Percentiles rank a stretch among this genome's conserved stretches.
phyloP scores from a whole-genome alignment of 257 asterid genomes.

The Rauvolfia tetraphylla region DNA sequence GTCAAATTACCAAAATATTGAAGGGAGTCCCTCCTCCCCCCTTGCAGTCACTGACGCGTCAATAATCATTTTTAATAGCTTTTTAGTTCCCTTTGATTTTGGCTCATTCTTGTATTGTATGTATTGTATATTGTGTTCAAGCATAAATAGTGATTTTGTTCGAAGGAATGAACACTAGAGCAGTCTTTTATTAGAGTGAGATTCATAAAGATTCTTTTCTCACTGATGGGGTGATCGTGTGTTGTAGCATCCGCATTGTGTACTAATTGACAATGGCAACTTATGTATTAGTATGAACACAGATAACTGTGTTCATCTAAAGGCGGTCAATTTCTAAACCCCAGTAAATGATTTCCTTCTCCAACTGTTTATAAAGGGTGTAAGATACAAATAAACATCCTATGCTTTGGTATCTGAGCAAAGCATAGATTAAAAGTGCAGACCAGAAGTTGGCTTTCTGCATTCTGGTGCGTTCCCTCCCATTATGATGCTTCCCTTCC shows the following conservation, averaged over 20 bases:
- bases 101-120: constrained; percentile 14
- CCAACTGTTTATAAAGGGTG: neutral
- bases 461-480: too few species aligned
- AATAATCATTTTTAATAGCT: constrained; percentile 8
- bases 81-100: constrained; percentile 11
- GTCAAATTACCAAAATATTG: constrained; percentile 15
- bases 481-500: too few species aligned
- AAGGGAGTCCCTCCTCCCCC: constrained; percentile 14
- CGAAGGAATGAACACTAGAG: constrained; percentile 16
- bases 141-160: constrained; percentile 40
- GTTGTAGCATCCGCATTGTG: neutral
- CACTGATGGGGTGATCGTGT: neutral
- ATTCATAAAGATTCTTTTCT: constrained; percentile 13
- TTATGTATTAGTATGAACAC: neutral
- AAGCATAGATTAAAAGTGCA: too few species aligned
- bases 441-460: too few species aligned
- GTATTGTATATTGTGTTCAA: constrained; percentile 39
- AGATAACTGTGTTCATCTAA: neutral
- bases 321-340: neutral
- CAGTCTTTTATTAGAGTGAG: constrained; percentile 26
- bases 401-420: too few species aligned
- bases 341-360: neutral
- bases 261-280: neutral
- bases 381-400: too few species aligned
- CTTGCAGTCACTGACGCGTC: constrained; percentile 14